These are phyloP conservation scores for Colletotrichum liaoningense DNA, from an alignment of 2,329 filamentous ascomycete genomes.

Conservation along the genomic window DNA sequence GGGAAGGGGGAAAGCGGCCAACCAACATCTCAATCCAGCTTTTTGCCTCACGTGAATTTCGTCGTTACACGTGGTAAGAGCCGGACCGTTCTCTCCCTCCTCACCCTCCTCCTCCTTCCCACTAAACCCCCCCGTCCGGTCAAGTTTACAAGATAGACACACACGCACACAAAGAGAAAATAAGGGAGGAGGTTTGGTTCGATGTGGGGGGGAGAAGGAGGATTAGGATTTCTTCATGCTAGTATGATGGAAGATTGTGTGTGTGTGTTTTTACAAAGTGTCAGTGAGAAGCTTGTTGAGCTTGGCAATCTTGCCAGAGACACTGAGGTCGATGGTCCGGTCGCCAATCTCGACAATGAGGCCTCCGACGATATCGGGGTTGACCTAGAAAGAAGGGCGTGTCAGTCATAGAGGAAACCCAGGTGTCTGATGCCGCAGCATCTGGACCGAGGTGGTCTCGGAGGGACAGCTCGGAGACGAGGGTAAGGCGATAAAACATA, in stretches of 20 bases:
- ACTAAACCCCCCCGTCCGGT: background rate
- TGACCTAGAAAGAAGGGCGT: conserved; percentile 69
- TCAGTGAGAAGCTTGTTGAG: conserved; percentile 99
- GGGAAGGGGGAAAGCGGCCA: background rate
- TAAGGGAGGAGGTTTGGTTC: background rate
- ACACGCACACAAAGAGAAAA: conserved; percentile 25
- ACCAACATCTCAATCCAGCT: background rate
- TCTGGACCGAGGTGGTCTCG: background rate
- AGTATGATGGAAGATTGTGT: background rate
- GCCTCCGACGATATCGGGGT: conserved; percentile 93
- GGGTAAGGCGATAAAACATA: conserved; percentile 50
- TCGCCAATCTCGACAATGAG: conserved; percentile 97
- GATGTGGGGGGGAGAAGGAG: background rate
- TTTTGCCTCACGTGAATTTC: no score
- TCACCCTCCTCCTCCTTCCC: background rate
- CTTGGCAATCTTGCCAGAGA: conserved; percentile 93
- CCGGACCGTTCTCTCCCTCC: background rate
- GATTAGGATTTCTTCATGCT: conserved; percentile 27
- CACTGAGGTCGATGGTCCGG: conserved; percentile 97
- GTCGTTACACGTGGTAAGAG: background rate
- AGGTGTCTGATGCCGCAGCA: background rate
- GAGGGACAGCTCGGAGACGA: background rate
- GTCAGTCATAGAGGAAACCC: background rate
- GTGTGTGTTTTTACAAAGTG: conserved; percentile 79
- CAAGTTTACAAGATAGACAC: conserved; percentile 33